Percentiles rank a stretch among this genome's conserved stretches.
These are phyloP conservation scores for Erigeron canadensis DNA, from an alignment of 129 eudicot species.

Conservation along the genomic window DNA sequence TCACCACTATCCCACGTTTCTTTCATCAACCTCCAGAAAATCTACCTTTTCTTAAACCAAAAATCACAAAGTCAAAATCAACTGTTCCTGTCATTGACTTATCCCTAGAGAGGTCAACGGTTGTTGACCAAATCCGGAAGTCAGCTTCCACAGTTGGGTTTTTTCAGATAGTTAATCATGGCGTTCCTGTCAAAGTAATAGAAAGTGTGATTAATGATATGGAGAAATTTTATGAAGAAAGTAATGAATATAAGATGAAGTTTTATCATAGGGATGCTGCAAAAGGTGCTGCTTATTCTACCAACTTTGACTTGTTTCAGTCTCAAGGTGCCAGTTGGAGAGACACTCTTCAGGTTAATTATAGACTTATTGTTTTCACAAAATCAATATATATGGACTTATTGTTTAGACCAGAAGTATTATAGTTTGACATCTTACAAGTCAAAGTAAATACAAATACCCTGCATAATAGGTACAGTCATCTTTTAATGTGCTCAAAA, in stretches of 20 bases:
- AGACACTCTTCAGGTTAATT: slow-evolving; percentile 53
- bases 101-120: slow-evolving; percentile 35
- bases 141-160: slow-evolving; percentile 49
- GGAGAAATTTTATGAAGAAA: slow-evolving; percentile 41
- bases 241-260: slow-evolving; percentile 33
- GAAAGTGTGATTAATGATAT: slow-evolving; percentile 20
- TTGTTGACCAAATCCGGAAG: slow-evolving; percentile 33
- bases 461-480: too few species aligned
- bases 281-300: slow-evolving; percentile 42
- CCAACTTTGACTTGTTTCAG: slow-evolving; percentile 46
- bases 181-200: slow-evolving; percentile 23
- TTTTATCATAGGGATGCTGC: slow-evolving; percentile 39
- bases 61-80: background rate
- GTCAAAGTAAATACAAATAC: too few species aligned
- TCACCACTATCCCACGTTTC: slow-evolving; percentile 53
- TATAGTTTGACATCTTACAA: too few species aligned
- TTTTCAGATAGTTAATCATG: slow-evolving; percentile 56
- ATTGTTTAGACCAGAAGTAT: too few species aligned
- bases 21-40: slow-evolving; percentile 58
- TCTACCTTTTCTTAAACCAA: slow-evolving; percentile 16
- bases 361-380: too few species aligned
- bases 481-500: too few species aligned
- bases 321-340: slow-evolving; percentile 63
- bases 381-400: too few species aligned
- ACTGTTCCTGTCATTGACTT: slow-evolving; percentile 46